These are phyloP conservation scores for Pseudohyphozyma bogoriensis DNA, from an alignment of 768 basidiomycete species.

Conservation along the genomic window DNA sequence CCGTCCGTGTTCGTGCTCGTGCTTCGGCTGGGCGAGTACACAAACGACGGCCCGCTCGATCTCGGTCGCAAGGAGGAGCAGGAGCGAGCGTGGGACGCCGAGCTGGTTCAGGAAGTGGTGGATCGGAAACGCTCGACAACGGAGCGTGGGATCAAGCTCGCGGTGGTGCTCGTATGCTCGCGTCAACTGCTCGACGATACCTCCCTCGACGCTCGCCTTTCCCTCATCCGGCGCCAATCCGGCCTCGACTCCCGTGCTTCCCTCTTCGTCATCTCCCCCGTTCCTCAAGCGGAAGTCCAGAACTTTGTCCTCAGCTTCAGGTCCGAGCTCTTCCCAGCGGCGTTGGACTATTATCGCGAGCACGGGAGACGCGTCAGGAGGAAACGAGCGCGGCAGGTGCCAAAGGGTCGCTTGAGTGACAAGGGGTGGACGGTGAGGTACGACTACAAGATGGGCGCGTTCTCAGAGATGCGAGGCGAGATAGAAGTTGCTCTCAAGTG, in stretches of 20 bases:
- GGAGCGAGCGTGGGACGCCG: slow-evolving; percentile 61
- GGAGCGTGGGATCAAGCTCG: slow-evolving; percentile 85
- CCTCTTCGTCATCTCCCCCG: slow-evolving; percentile 88
- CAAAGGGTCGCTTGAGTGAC: slow-evolving; percentile 40
- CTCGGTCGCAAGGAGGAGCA: slow-evolving; percentile 46
- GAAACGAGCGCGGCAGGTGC: slow-evolving; percentile 49
- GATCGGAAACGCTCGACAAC: slow-evolving; percentile 64
- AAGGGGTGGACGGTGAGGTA: slow-evolving; percentile 95
- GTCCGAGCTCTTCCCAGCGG: slow-evolving; percentile 75
- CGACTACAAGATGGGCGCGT: slow-evolving; percentile 94
- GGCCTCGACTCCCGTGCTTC: slow-evolving; percentile 84
- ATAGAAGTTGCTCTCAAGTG: slow-evolving; percentile 86
- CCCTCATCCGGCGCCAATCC: slow-evolving; percentile 75
- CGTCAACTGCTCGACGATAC: slow-evolving; percentile 81
- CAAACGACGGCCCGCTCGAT: slow-evolving; percentile 10
- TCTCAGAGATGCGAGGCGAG: slow-evolving; percentile 89
- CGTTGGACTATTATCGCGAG: slow-evolving; percentile 81
- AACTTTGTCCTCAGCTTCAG: slow-evolving; percentile 86
- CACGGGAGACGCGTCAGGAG: slow-evolving; percentile 86
- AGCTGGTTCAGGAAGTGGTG: slow-evolving; percentile 69
- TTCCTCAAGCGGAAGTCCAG: slow-evolving; percentile 67
- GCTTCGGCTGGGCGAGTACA: slow-evolving; percentile 51
- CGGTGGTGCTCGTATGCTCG: slow-evolving; percentile 85
- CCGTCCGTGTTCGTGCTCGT: slow-evolving; percentile 93
- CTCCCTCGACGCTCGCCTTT: slow-evolving; percentile 66